Conservation (phyloP, 108 stramenopile species). For the Epithemia pelagica region DNA sequence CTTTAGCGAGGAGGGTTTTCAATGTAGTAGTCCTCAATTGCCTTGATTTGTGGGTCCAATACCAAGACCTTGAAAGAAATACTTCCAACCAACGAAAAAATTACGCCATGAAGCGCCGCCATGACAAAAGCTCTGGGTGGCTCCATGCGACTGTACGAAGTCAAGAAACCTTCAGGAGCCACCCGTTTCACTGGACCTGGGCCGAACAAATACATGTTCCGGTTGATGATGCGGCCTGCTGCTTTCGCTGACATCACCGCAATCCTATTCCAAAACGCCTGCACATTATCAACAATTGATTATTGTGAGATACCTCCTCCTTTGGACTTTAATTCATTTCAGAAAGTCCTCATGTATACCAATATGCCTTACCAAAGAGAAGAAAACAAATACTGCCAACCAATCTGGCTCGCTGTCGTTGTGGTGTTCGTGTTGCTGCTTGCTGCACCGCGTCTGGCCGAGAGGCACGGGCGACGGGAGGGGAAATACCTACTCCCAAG, state of each 20-base stretch:
- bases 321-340: too few relatives aligned
- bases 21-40: conserved; percentile 72
- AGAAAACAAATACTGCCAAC: too few relatives aligned
- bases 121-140: conserved; percentile 63
- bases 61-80: conserved; percentile 55
- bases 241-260: too few relatives aligned
- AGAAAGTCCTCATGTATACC: too few relatives aligned
- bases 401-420: too few relatives aligned
- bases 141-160: conserved; percentile 52
- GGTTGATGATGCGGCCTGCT: conserved; percentile 51
- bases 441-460: too few relatives aligned
- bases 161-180: conserved; percentile 43
- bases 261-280: neutral
- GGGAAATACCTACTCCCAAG: too few relatives aligned
- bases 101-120: conserved; percentile 55
- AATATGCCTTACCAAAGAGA: too few relatives aligned
- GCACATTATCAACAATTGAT: neutral
- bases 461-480: too few relatives aligned
- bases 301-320: neutral
- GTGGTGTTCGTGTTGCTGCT: too few relatives aligned
- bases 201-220: conserved; percentile 63
- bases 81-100: conserved; percentile 44
- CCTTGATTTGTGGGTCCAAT: conserved; percentile 49
- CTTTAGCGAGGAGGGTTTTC: conserved; percentile 74
- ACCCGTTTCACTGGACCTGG: conserved; percentile 72